phyloP scores from a whole-genome alignment of 257 asterid genomes.

The Solanum virginianum region DNA sequence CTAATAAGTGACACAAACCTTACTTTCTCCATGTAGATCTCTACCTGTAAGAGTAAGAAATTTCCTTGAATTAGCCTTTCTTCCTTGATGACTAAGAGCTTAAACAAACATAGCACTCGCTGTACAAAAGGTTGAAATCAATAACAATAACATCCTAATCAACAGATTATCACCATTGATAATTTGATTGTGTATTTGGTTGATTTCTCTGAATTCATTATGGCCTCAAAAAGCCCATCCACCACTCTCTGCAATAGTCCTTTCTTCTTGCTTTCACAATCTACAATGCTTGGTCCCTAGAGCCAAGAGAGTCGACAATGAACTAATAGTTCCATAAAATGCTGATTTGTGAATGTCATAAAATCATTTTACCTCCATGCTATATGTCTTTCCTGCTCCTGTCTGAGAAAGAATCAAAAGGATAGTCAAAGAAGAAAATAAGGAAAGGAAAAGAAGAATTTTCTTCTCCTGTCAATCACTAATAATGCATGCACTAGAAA shows the following conservation, averaged over 20 bases:
- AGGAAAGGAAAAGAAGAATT: not conserved
- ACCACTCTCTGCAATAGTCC: slow-evolving; percentile 70
- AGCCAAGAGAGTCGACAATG: not conserved
- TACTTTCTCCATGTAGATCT: slow-evolving; percentile 81
- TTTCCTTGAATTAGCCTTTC: not conserved
- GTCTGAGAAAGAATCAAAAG: slow-evolving; percentile 37
- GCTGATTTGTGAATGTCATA: not conserved
- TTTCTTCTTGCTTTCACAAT: slow-evolving; percentile 32
- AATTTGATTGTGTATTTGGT: slow-evolving; percentile 36
- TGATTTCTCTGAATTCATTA: slow-evolving; percentile 33
- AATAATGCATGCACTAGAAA: not conserved
- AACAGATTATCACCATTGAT: slow-evolving; percentile 44
- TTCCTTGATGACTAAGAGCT: not conserved
- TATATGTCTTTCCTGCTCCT: slow-evolving; percentile 91
- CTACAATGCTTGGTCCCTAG: slow-evolving; percentile 64
- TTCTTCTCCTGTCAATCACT: not conserved
- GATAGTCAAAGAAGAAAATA: not conserved
- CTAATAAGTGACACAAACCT: slow-evolving; percentile 30
- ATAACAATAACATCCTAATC: not conserved
- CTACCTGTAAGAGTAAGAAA: slow-evolving; percentile 43
- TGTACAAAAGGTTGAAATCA: not conserved
- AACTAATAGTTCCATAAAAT: not conserved
- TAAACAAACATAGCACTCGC: not conserved
- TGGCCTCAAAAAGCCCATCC: slow-evolving; percentile 45
- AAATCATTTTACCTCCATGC: slow-evolving; percentile 62